These are phyloP conservation scores for carrot (Daucus carota) DNA, from an alignment of 129 eudicot species.

Conservation along the genomic window DNA sequence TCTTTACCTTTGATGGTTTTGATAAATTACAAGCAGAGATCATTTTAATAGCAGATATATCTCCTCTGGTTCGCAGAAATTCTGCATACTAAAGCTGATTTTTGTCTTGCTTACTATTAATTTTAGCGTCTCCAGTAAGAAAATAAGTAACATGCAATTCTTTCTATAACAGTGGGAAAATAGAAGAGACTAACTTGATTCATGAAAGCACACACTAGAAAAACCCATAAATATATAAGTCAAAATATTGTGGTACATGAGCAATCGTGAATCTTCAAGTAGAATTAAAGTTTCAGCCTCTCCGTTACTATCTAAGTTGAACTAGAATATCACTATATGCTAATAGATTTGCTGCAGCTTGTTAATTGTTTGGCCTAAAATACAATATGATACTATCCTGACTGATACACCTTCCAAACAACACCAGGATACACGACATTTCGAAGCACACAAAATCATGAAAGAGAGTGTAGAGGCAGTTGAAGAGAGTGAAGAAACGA, in stretches of 20 bases:
- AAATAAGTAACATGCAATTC: background rate
- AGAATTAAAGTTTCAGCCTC: background rate
- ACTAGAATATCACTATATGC: background rate
- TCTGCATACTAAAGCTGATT: background rate
- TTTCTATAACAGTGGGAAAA: background rate
- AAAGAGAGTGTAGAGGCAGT: conserved; percentile 13
- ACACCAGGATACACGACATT: conserved; percentile 6
- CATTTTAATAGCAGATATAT: background rate
- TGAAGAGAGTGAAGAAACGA: conserved; percentile 13
- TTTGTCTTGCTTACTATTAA: background rate
- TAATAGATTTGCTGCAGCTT: background rate
- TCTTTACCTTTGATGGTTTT: background rate
- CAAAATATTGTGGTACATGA: background rate
- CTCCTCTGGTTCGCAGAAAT: background rate
- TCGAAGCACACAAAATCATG: conserved; percentile 4
- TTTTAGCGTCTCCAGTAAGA: background rate
- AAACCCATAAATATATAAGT: too few relatives aligned
- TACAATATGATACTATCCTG: conserved; percentile 14
- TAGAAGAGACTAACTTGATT: background rate
- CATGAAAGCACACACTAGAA: too few relatives aligned
- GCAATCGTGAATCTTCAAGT: background rate
- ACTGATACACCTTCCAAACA: conserved; percentile 2
- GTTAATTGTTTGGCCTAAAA: background rate
- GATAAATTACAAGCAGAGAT: background rate
- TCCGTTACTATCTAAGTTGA: background rate